These are phyloP conservation scores for Tolypocladium capitatum DNA, from an alignment of 2,329 filamentous ascomycete species.

Conservation along the genomic window DNA sequence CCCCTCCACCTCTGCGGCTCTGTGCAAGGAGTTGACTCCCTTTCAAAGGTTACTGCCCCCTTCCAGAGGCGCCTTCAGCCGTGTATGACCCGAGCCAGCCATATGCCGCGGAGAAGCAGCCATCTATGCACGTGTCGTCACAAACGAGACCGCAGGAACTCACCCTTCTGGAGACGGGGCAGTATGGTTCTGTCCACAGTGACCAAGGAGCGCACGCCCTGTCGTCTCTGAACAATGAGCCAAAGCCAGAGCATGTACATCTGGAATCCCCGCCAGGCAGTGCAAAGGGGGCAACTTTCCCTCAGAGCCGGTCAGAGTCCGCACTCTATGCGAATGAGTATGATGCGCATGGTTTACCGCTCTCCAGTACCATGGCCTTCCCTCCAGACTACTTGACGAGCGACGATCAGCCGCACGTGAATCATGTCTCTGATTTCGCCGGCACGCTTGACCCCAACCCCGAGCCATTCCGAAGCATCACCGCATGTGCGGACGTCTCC, in stretches of 20 bases:
- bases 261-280: background rate
- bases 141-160: background rate
- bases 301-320: background rate
- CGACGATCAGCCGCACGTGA: background rate
- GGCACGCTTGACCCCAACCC: background rate
- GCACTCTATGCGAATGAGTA: background rate
- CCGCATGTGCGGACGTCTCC: background rate
- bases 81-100: slow-evolving; percentile 17
- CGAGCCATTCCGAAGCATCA: background rate
- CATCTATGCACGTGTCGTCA: slow-evolving; percentile 5
- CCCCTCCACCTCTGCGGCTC: background rate
- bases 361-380: background rate
- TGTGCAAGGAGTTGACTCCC: background rate
- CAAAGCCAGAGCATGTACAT: slow-evolving; percentile 1
- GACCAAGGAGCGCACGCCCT: background rate
- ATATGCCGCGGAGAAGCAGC: slow-evolving; percentile 16
- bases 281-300: background rate
- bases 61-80: slow-evolving; percentile 12
- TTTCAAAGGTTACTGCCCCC: slow-evolving; percentile 19
- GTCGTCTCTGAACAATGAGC: background rate
- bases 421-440: background rate
- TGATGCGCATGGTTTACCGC: background rate
- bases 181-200: background rate
- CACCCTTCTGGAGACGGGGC: background rate
- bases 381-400: background rate